phyloP scores from a whole-genome alignment of 345 rosid genomes.

The Pugionium dolabratum region DNA sequence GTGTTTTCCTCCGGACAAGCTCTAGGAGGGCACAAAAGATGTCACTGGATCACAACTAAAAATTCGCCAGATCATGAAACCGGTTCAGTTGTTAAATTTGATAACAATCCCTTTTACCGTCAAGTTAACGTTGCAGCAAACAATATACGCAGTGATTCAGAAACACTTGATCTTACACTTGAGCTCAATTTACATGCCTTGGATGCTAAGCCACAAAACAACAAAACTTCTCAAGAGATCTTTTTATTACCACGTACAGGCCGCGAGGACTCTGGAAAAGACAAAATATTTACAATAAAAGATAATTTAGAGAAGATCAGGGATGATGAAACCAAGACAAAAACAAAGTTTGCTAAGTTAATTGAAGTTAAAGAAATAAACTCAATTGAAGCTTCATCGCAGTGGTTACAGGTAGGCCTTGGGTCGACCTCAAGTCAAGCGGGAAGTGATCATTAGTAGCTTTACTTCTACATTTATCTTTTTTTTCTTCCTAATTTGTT shows the following conservation, averaged over 20 bases:
- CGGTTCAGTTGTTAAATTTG: too few species aligned
- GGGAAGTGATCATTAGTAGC: slow-evolving; percentile 21
- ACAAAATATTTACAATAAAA: background rate
- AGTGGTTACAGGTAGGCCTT: slow-evolving; percentile 72
- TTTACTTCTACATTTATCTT: background rate
- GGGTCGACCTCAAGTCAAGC: slow-evolving; percentile 45
- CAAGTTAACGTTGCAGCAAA: too few species aligned
- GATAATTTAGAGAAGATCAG: background rate
- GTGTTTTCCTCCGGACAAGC: slow-evolving; percentile 56
- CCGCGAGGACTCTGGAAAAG: background rate
- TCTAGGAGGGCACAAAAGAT: slow-evolving; percentile 55
- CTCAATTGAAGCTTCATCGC: slow-evolving; percentile 47
- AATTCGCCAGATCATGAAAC: slow-evolving; percentile 37
- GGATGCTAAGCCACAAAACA: slow-evolving; percentile 13
- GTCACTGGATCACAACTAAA: slow-evolving; percentile 66
- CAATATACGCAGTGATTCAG: too few species aligned
- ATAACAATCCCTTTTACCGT: too few species aligned
- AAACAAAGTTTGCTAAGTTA: slow-evolving; percentile 54
- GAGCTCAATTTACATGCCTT: slow-evolving; percentile 58
- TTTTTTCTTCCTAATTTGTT: background rate
- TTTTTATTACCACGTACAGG: slow-evolving; percentile 47
- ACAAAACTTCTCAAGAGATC: slow-evolving; percentile 36
- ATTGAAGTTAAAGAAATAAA: slow-evolving; percentile 54
- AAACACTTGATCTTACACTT: slow-evolving; percentile 18
- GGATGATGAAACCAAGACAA: slow-evolving; percentile 21